phyloP scores from a whole-genome alignment of 116 monocot genomes.

The Dioscorea cayenensis region DNA sequence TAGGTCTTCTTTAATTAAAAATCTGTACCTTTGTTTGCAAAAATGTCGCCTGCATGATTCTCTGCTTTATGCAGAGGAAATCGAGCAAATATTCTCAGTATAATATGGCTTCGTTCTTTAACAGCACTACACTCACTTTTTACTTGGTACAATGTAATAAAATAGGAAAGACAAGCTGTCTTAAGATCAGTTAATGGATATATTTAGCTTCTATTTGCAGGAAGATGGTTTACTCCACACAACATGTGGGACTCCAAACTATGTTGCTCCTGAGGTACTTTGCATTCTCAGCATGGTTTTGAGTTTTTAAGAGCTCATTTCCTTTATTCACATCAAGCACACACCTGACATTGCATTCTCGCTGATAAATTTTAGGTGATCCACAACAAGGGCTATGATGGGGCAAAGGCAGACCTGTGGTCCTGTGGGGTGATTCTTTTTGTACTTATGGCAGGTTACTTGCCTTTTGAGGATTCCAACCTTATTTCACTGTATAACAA shows the following conservation, averaged over 20 bases:
- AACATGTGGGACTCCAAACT: slow-evolving; percentile 97
- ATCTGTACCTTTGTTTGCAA: not conserved
- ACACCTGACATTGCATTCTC: not conserved
- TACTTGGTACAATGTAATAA: too few relatives aligned
- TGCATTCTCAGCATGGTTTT: not conserved
- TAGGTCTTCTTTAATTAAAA: not conserved
- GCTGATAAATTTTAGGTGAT: slow-evolving; percentile 12
- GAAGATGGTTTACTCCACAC: slow-evolving; percentile 93
- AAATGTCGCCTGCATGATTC: not conserved
- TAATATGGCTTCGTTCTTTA: too few relatives aligned
- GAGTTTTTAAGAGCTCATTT: not conserved
- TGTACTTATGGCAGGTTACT: slow-evolving; percentile 80
- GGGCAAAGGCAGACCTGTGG: slow-evolving; percentile 76
- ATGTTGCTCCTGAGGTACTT: slow-evolving; percentile 87
- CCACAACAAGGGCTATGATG: slow-evolving; percentile 75
- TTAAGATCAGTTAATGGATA: not conserved
- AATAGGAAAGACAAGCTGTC: too few relatives aligned
- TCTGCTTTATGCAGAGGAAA: too few relatives aligned
- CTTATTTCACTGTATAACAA: slow-evolving; percentile 53
- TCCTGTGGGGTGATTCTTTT: slow-evolving; percentile 85
- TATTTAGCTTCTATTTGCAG: slow-evolving; percentile 23
- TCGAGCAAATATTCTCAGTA: too few relatives aligned
- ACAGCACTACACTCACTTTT: too few relatives aligned
- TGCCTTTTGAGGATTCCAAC: slow-evolving; percentile 71
- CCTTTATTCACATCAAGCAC: not conserved